Evolutionary conservation across 2,329 filamentous ascomycete genomes (phyloP), one percentile per base, ranked within the genome.

Genomic region (Hymenoscyphus linearis): DNA sequence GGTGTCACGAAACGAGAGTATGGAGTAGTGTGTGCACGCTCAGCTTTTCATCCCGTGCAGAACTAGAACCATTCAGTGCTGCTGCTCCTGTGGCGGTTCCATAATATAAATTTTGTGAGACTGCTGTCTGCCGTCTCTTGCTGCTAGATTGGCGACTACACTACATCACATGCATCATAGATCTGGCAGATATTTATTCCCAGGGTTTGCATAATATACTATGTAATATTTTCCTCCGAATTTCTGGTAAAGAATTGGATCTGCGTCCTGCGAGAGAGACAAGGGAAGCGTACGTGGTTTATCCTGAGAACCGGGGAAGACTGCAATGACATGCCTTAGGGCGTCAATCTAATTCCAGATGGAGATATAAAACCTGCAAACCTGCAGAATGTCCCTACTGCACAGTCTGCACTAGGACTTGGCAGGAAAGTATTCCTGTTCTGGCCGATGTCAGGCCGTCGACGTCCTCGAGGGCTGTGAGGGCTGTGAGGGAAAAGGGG

Each of bases 131-230:
- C 58, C 58, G 58, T 37, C 22, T 44, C 52, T 44, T 34, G 52
- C 47, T 54, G 47, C 26, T 58, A 58, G 57, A 60, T 60, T 60
- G 58, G 58, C 58, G 58, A 56, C 50, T 31, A 25, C 50, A 56
- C 50, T 31, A 25, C 50, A 37, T 12, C 57, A 53, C 58, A 36
- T 14, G 18, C 50, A 40, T 47, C 31, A 18, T 27, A 50, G 47
- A 37, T 27, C 57, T 52, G 22, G 13, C 22, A 47, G 22, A 22
- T 58, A 13, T 31, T 35, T 40, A 35, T 14, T 27, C 26, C 25
- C 22, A 25, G 25, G 22, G 13, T 27, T 26, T 10, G 44, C n/a
- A 25, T 26, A 10, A 52, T 26, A 12, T 14, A 25, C 27, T 25
- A 2, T 36, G 5, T 52, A 16, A 36, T 22, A 18, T 31, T 37